phyloP scores from a whole-genome alignment of 2,329 filamentous ascomycete species.

The Apiospora marii region DNA sequence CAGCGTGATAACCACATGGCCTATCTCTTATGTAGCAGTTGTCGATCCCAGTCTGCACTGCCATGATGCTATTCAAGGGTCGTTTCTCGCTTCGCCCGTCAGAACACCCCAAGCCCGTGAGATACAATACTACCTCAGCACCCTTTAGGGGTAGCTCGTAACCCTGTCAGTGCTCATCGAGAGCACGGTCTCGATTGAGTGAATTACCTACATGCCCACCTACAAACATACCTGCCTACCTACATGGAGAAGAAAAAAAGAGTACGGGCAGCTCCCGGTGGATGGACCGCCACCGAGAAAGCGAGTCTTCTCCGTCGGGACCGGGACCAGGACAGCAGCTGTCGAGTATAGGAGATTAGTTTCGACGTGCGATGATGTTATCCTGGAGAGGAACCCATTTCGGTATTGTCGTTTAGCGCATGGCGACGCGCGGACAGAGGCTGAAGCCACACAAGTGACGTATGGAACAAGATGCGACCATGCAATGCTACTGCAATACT shows the following conservation, averaged over 20 bases:
- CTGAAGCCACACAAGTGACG: conserved; percentile 19
- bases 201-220: neutral
- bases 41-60: conserved; percentile 8
- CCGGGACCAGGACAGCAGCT: neutral
- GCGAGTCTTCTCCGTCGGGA: neutral
- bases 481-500: conserved; percentile 10
- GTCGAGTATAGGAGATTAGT: conserved; percentile 9
- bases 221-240: neutral
- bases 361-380: conserved; percentile 1
- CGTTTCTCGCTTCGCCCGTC: neutral
- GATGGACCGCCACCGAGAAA: neutral
- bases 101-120: too few species aligned
- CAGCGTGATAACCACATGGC: conserved; percentile 1
- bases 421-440: conserved; percentile 14
- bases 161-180: neutral
- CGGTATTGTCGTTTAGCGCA: neutral
- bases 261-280: neutral
- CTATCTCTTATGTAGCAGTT: neutral
- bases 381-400: neutral
- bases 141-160: neutral
- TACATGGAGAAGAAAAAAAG: neutral
- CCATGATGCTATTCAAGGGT: neutral
- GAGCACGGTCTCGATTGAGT: neutral
- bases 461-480: conserved; percentile 16
- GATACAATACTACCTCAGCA: neutral